Percentiles rank a stretch among this genome's conserved stretches.
phyloP scores from a whole-genome alignment of 176 grass and related monocot species.

The Hordeum vulgare region DNA sequence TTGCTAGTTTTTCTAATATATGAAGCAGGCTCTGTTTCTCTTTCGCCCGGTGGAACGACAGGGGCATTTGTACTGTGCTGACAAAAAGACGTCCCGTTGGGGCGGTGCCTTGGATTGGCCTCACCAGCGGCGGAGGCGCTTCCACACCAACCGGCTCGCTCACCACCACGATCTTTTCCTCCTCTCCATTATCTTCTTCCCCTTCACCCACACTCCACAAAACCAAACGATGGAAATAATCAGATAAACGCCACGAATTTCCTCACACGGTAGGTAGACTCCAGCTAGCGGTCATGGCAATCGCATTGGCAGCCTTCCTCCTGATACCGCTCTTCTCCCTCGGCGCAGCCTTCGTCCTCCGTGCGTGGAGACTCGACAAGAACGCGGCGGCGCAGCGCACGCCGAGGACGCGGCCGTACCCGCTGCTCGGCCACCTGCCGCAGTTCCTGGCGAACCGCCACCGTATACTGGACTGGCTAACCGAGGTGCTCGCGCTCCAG shows the following conservation, averaged over 20 bases:
- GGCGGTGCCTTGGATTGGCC: no score
- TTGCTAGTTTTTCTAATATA: no score
- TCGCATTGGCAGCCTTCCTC: not conserved
- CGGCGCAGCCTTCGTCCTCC: slow-evolving; percentile 1
- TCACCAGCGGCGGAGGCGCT: not conserved
- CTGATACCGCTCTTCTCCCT: slow-evolving; percentile 3
- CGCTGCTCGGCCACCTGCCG: slow-evolving; percentile 57
- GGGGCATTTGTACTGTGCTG: no score
- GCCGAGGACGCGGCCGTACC: slow-evolving; percentile 33
- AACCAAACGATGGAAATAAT: not conserved
- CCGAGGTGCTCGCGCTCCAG: slow-evolving; percentile 22
- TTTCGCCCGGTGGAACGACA: no score
- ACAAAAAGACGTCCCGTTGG: no score
- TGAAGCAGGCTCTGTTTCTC: no score
- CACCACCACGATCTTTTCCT: not conserved
- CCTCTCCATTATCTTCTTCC: not conserved
- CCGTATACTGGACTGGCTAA: slow-evolving; percentile 48
- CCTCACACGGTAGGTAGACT: not conserved
- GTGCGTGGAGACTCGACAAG: not conserved
- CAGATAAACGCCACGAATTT: not conserved
- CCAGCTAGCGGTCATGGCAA: slow-evolving; percentile 11
- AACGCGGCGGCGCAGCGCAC: not conserved
- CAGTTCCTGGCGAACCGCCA: slow-evolving; percentile 55
- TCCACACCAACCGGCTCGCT: not conserved
- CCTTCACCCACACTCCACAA: not conserved